These are phyloP conservation scores for Alnus rubra DNA, from an alignment of 306 rosid genomes.

Conservation along the genomic window DNA sequence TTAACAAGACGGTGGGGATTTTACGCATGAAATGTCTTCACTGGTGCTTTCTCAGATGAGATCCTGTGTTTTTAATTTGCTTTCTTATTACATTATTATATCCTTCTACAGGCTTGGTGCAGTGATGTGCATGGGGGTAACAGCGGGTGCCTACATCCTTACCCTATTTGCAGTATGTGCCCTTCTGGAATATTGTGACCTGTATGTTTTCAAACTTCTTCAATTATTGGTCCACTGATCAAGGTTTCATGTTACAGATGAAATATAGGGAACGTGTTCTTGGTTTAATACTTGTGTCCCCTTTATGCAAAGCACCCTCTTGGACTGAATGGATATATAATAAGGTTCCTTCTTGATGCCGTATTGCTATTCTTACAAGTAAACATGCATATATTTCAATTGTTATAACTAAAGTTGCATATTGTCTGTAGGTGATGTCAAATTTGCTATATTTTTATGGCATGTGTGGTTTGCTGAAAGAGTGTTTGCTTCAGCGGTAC, in stretches of 20 bases:
- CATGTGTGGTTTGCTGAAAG: slow-evolving; percentile 78
- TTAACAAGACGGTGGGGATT: not conserved
- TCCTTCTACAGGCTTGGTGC: slow-evolving; percentile 76
- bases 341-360: slow-evolving; percentile 55
- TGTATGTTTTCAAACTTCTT: not conserved
- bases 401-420: slow-evolving; percentile 21
- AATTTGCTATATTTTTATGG: slow-evolving; percentile 84
- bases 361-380: not conserved
- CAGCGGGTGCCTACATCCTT: slow-evolving; percentile 90
- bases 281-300: slow-evolving; percentile 92
- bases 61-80: slow-evolving; percentile 15
- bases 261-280: slow-evolving; percentile 88
- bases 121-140: slow-evolving; percentile 98
- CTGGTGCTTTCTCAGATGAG: slow-evolving; percentile 8
- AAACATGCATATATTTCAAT: slow-evolving; percentile 18
- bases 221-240: slow-evolving; percentile 14
- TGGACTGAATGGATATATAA: slow-evolving; percentile 94
- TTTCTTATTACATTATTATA: slow-evolving; percentile 30
- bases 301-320: slow-evolving; percentile 84
- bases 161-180: slow-evolving; percentile 79
- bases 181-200: slow-evolving; percentile 2
- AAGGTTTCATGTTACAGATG: slow-evolving; percentile 43
- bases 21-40: not conserved
- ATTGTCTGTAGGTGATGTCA: slow-evolving; percentile 62
- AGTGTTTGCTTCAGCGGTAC: slow-evolving; percentile 84